Conservation (phyloP, 192 early-diverging fungal species). For the Lunasporangiospora selenospora region DNA sequence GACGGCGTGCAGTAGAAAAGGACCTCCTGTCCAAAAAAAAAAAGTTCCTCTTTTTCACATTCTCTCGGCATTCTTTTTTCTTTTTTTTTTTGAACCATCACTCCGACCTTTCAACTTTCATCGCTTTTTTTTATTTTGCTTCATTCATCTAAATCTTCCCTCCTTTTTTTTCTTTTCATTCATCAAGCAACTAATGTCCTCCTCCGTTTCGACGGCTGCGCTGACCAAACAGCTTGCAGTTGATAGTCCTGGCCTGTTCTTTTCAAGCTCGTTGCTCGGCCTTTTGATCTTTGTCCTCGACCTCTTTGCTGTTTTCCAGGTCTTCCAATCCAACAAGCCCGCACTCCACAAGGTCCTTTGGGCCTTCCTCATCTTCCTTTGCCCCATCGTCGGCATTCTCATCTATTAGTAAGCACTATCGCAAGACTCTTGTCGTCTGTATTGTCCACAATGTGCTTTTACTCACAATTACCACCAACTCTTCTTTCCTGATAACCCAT, state of each 20-base stretch:
- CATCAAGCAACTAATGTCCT: too few species aligned
- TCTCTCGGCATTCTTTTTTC: too few species aligned
- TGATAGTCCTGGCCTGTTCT: conserved; percentile 12
- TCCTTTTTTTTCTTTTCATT: too few species aligned
- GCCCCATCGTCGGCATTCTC: conserved; percentile 27
- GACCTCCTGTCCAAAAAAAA: too few species aligned
- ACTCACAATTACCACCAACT: not conserved
- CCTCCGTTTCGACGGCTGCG: too few species aligned
- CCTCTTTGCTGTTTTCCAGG: conserved; percentile 30
- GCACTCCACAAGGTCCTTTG: conserved; percentile 33
- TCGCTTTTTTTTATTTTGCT: too few species aligned
- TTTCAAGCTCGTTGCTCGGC: conserved; percentile 29
- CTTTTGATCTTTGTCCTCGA: conserved; percentile 29
- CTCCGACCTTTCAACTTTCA: too few species aligned
- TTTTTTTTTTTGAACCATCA: too few species aligned
- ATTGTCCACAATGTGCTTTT: not conserved
- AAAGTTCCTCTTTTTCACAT: too few species aligned
- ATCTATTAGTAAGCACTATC: conserved; percentile 29
- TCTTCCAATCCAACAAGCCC: conserved; percentile 24
- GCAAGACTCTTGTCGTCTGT: not conserved
- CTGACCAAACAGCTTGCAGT: too few species aligned
- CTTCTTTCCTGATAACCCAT: not conserved
- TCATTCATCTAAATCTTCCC: too few species aligned
- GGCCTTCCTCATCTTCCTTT: conserved; percentile 43
- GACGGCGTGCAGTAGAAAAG: too few species aligned